These are phyloP conservation scores for Aureobasidium uvarum DNA, from an alignment of 2,329 filamentous ascomycete genomes.

Conservation along the genomic window DNA sequence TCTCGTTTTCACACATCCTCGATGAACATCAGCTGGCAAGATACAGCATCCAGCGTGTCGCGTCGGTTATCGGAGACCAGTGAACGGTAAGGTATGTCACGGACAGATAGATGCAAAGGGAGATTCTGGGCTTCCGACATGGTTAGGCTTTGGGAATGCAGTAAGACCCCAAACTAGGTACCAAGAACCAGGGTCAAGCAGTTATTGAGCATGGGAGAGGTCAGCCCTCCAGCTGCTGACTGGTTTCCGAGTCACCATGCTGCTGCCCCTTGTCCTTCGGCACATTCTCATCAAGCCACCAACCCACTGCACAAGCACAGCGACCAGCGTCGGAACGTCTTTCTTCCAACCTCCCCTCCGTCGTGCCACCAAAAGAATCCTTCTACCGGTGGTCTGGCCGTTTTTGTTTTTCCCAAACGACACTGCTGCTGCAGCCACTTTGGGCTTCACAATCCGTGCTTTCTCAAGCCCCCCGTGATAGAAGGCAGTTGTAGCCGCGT, in stretches of 20 bases:
- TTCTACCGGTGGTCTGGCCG: background rate
- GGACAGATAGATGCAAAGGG: background rate
- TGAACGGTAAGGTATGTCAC: background rate
- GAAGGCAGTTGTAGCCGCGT: slow-evolving; percentile 10
- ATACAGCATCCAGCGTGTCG: background rate
- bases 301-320: slow-evolving; percentile 3
- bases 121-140: background rate
- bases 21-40: background rate
- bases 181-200: slow-evolving; percentile 13
- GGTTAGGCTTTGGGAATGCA: background rate
- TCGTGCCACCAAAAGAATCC: slow-evolving; percentile 2
- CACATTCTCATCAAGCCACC: slow-evolving; percentile 21
- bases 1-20: background rate
- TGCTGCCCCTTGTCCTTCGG: slow-evolving; percentile 2
- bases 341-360: slow-evolving; percentile 2
- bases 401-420: background rate
- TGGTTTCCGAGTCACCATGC: background rate
- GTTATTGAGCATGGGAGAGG: background rate
- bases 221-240: background rate
- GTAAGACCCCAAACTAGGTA: background rate
- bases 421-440: background rate
- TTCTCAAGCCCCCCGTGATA: background rate
- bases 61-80: background rate
- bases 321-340: slow-evolving; percentile 10
- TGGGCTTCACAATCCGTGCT: background rate